Percentiles rank a stretch among this genome's conserved stretches.
Evolutionary conservation across 441 rosid species (phyloP).

Genomic region (Corymbia calophylla): DNA sequence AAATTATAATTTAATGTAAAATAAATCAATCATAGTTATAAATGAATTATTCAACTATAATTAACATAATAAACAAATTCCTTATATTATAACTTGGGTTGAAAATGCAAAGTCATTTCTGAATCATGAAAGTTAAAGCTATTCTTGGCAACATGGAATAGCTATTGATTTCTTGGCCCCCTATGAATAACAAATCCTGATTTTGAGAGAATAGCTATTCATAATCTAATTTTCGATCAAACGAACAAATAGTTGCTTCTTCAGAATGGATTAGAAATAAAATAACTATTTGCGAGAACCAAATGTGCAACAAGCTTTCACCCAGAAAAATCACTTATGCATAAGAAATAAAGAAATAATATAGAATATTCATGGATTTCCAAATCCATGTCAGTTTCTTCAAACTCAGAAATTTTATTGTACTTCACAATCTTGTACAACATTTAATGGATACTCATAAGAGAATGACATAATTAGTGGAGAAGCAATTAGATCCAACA

Average conservation of each 20-base stretch:
- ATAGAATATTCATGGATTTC: not conserved
- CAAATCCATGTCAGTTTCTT: not conserved
- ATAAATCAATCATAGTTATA: not conserved
- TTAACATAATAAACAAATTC: not conserved
- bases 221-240: not conserved
- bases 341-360: no score
- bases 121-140: not conserved
- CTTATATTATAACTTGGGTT: not conserved
- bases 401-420: not conserved
- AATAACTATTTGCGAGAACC: not conserved
- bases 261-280: not conserved
- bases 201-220: not conserved
- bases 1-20: not conserved
- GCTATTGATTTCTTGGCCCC: not conserved
- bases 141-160: not conserved
- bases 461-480: not conserved
- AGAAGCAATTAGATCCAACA: not conserved
- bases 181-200: not conserved
- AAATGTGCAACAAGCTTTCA: not conserved
- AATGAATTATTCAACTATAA: not conserved
- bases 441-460: not conserved
- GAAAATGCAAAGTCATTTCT: not conserved
- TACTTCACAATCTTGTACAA: not conserved
- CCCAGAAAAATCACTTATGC: not conserved
- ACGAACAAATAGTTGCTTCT: not conserved